Evolutionary conservation across 2,329 filamentous ascomycete genomes (phyloP).

Genomic region (Arthrobotrys entomopaga): DNA sequence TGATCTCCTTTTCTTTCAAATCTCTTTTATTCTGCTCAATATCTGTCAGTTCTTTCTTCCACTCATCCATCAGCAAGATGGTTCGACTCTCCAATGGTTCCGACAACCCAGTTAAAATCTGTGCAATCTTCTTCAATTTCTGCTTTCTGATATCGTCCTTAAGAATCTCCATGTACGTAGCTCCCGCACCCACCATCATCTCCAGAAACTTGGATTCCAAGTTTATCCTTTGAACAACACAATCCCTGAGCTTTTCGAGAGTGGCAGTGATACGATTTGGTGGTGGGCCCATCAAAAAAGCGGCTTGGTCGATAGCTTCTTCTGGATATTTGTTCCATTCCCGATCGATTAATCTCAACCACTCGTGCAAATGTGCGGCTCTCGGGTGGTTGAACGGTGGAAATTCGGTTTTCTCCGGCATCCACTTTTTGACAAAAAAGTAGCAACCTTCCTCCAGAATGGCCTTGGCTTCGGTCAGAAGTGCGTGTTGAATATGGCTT

Average conservation of each 20-base stretch:
- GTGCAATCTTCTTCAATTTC: slow-evolving; percentile 14
- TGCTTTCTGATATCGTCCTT: slow-evolving; percentile 2
- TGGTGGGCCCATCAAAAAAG: not conserved
- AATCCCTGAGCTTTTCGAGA: slow-evolving; percentile 25
- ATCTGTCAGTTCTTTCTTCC: slow-evolving; percentile 18
- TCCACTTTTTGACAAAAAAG: slow-evolving; percentile 21
- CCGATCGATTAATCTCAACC: slow-evolving; percentile 11
- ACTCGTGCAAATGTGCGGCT: slow-evolving; percentile 25
- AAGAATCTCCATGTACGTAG: slow-evolving; percentile 12
- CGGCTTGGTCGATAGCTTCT: slow-evolving; percentile 1
- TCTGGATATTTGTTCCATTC: slow-evolving; percentile 4
- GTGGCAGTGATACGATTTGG: not conserved
- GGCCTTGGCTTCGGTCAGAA: slow-evolving; percentile 17
- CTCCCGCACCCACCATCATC: slow-evolving; percentile 7
- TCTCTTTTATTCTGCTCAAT: slow-evolving; percentile 19
- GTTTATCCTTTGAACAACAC: slow-evolving; percentile 17
- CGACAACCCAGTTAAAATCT: not conserved
- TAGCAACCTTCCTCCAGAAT: slow-evolving; percentile 29
- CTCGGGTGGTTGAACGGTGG: slow-evolving; percentile 13
- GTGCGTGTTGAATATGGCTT: slow-evolving; percentile 13
- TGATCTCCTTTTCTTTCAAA: slow-evolving; percentile 9
- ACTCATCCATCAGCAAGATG: not conserved
- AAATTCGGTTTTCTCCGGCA: not conserved
- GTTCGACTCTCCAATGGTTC: slow-evolving; percentile 13
- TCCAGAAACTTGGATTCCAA: slow-evolving; percentile 6